Base-by-base conservation (phyloP, 495 filamentous ascomycete genomes). In the Alectoria sarmentosa region DNA sequence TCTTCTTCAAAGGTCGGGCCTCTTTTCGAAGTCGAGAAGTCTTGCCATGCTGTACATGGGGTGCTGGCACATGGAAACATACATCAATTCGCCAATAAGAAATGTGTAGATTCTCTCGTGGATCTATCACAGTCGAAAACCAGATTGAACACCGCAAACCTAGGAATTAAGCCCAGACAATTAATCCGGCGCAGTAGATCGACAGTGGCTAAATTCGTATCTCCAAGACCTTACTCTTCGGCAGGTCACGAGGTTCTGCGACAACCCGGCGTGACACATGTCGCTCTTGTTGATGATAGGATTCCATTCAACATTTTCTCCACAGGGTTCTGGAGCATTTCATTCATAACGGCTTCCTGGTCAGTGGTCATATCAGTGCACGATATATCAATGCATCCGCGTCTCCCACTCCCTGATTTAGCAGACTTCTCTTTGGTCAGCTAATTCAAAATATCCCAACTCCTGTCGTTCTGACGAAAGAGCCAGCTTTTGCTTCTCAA, bases 361-460 rank as follows among this genome's bases (percentile, higher is more conserved):
- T 52, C 23, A n/a, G n/a, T n/a, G n/a, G n/a, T n/a, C n/a, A n/a
- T n/a, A 52, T 30, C 48, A 15, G 48, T 52, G 48, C n/a, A 63
- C 13, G 17, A n/a, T 32, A 21, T 23, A 36, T 42, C 36, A 11
- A 41, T 26, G 19, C 8, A 30, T 9, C 28, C 37, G 13, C n/a
- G 14, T 9, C 28, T n/a, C 36, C 13, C 7, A 6, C 37, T 32
- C 7, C 34, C 28, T 15, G 58, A 30, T 39, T 58, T 37, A 56
- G 21, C 36, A 28, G 23, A 26, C 14, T 28, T 15, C 14, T 23
- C 62, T 11, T n/a, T n/a, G 30, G 39, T 14, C 21, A 67, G 86
- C 82, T 48, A 75, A 76, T 70, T 86, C 79, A 71, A 88, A 76
- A 49, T 78, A 73, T 44, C 79, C 77, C 17, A 85, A 65, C 14